Base-by-base conservation (phyloP, 1,284 basidiomycete species). In the Ceratobasidium sp. region DNA sequence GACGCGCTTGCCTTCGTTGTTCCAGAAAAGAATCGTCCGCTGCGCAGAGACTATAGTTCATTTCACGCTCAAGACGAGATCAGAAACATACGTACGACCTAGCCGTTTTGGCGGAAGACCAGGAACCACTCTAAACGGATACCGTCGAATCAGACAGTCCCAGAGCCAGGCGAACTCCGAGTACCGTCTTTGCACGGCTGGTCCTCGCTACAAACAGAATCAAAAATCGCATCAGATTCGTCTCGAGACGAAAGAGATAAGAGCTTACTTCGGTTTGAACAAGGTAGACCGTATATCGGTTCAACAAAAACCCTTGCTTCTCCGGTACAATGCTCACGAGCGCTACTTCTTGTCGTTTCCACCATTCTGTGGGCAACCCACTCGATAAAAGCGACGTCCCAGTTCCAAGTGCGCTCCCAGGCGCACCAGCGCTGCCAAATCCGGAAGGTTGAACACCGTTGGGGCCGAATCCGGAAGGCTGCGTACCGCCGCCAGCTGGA, bases 81-180 rank as follows among this genome's bases (percentile, higher is more conserved):
- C 64, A 40, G 81, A 28, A 52, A 15, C 40, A 17, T 62, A 89
- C 92, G 87, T 83, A 94, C 95, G 92, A 83, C 94, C 94, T 79
- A 98, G 88, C 62, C 95, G 90, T 84, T 98, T 98, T 0, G 96
- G 96, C 10, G 96, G 96, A 48, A 98, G 86, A 1, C 91, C 86
- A n/a, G 95, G 92, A 79, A 97, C 88, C n/a, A 98, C 86, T 48
- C 96, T 91, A 89, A 98, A 98, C 0, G 96, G 96, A 86, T 98
- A 95, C 69, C 91, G 87, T 80, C 90, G 88, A 77, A 91, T 85
- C 50, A 98, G 87, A 79, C 91, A 93, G 78, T 97, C 95, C 89
- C 94, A 93, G 28, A 98, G 86, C 85, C 93, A 96, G 7, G 90
- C 90, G 83, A 98, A 98, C 83, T 98, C 96, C 5, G 94, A 96